Evolutionary conservation across 805 yeast species (phyloP).

Genomic region (Yarrowia porcina): DNA sequence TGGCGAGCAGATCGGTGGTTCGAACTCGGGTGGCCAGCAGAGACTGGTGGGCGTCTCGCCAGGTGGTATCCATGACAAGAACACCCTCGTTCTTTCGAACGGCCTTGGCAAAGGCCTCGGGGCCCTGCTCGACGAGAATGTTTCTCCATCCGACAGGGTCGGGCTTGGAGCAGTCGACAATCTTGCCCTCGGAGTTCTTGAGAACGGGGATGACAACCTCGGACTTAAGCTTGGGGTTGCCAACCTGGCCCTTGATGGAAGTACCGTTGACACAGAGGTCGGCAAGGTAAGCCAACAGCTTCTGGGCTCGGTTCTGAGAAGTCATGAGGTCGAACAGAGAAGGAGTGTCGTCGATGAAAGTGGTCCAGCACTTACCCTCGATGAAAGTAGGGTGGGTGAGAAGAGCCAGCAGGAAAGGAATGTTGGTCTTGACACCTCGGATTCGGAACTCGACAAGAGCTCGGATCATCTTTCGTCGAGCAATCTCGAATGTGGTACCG

Average conservation of each 20-base stretch:
- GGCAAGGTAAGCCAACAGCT: constrained; percentile 83
- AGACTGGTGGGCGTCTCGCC: constrained; percentile 99
- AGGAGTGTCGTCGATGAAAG: constrained; percentile 98
- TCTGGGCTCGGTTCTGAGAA: constrained; percentile 96
- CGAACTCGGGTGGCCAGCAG: constrained; percentile 95
- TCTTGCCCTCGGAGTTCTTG: constrained; percentile 58
- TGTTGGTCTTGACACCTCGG: constrained; percentile 98
- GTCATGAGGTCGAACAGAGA: constrained; percentile 88
- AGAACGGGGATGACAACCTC: constrained; percentile 75
- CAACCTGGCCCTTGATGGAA: constrained; percentile 92
- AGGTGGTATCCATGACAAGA: constrained; percentile 94
- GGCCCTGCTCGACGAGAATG: constrained; percentile 77
- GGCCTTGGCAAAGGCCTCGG: constrained; percentile 82
- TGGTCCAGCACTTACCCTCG: constrained; percentile 91
- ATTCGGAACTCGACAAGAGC: constrained; percentile 96
- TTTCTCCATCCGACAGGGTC: constrained; percentile 90
- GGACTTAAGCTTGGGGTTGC: constrained; percentile 75
- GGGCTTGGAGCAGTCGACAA: constrained; percentile 55
- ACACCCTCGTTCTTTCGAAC: constrained; percentile 84
- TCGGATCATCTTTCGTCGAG: constrained; percentile 96
- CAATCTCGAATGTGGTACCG: constrained; percentile 95
- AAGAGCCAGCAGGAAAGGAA: constrained; percentile 89
- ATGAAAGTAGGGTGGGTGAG: constrained; percentile 87
- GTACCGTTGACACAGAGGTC: constrained; percentile 96
- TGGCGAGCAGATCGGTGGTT: constrained; percentile 83